Percentiles rank a stretch among this genome's conserved stretches.
phyloP scores from a whole-genome alignment of 2,329 filamentous ascomycete genomes.

The Aureobasidium lini region DNA sequence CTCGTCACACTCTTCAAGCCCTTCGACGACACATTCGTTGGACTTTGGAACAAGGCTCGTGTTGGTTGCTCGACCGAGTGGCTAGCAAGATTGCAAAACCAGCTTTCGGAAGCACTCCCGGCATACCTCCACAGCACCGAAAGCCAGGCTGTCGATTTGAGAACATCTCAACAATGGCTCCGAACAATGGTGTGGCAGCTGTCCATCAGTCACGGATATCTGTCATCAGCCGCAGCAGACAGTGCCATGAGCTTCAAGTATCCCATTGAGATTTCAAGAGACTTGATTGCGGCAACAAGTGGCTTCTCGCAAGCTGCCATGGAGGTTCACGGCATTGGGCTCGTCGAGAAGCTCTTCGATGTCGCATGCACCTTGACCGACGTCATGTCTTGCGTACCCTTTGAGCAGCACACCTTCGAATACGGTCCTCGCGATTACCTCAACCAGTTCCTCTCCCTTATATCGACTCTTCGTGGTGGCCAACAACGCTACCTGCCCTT shows the following conservation, averaged over 20 bases:
- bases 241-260: conserved; percentile 56
- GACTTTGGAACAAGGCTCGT: conserved; percentile 55
- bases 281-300: conserved; percentile 55
- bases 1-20: conserved; percentile 55
- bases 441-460: conserved; percentile 57
- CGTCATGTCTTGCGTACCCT: conserved; percentile 56
- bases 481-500: conserved; percentile 71
- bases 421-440: conserved; percentile 67
- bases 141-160: conserved; percentile 60
- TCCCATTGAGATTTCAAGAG: conserved; percentile 54
- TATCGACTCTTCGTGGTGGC: conserved; percentile 65
- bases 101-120: conserved; percentile 47
- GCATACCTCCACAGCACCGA: conserved; percentile 53
- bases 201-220: conserved; percentile 57
- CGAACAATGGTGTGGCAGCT: conserved; percentile 66
- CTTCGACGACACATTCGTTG: conserved; percentile 56
- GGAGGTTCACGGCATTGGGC: conserved; percentile 65
- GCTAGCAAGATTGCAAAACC: conserved; percentile 42
- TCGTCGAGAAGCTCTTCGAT: conserved; percentile 77
- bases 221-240: conserved; percentile 50
- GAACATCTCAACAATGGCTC: conserved; percentile 65
- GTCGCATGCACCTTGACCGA: conserved; percentile 67
- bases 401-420: conserved; percentile 51
- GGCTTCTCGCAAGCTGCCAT: conserved; percentile 65
- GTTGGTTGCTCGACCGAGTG: conserved; percentile 39